Evolutionary conservation across 108 stramenopile species (phyloP).

Genomic region (Phaeodactylum tricornutum): DNA sequence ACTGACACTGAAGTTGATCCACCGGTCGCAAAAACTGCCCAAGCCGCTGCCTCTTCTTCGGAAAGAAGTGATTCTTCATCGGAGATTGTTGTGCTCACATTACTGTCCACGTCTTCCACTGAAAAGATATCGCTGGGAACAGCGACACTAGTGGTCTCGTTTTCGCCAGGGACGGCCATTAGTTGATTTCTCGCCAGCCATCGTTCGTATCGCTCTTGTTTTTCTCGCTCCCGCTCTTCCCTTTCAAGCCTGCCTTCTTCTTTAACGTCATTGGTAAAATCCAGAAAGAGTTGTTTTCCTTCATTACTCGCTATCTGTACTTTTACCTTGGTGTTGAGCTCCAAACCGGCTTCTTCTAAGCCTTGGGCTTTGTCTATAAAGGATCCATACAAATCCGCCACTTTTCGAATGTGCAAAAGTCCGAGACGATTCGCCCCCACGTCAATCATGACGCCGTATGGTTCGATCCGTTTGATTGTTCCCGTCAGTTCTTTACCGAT

Average conservation of each 20-base stretch:
- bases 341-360: constrained; percentile 45
- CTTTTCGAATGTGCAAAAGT: constrained; percentile 56
- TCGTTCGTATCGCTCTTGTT: constrained; percentile 3
- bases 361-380: constrained; percentile 60
- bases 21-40: constrained; percentile 49
- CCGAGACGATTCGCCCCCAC: constrained; percentile 72
- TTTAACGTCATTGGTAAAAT: constrained; percentile 44
- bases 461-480: constrained; percentile 32
- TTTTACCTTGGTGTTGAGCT: constrained; percentile 29
- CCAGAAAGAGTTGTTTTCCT: constrained; percentile 44
- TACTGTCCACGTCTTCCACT: neutral
- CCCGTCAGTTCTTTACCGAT: constrained; percentile 35
- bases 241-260: too few relatives aligned
- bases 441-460: constrained; percentile 63
- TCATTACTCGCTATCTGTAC: constrained; percentile 38
- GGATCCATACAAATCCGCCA: constrained; percentile 31
- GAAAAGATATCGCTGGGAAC: too few relatives aligned
- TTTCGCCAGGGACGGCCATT: neutral
- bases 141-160: too few relatives aligned
- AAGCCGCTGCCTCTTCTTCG: constrained; percentile 29
- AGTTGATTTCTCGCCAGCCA: neutral
- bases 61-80: constrained; percentile 1
- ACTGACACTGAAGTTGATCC: neutral
- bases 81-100: constrained; percentile 1
- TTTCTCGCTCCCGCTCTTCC: too few relatives aligned